phyloP scores from a whole-genome alignment of 148 eudicot species.

The Cornus suecica region DNA sequence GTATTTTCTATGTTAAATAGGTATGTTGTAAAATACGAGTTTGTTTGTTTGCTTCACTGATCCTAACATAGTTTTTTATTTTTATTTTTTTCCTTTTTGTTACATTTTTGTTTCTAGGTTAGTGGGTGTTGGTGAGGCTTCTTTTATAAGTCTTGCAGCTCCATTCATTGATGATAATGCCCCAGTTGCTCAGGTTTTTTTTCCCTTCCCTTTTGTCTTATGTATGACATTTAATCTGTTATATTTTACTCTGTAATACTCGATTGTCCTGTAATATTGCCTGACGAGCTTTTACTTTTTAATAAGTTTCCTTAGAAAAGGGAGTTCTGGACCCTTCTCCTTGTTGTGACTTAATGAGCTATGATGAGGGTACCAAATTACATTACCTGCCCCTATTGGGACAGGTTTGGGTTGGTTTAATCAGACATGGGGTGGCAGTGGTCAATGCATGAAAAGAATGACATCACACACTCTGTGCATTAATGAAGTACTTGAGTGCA shows the following conservation, averaged over 20 bases:
- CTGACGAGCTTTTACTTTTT: not conserved
- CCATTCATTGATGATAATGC: slow-evolving; percentile 98
- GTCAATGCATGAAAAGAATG: no score
- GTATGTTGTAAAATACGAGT: not conserved
- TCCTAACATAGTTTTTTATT: slow-evolving; percentile 3
- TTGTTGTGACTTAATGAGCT: no score
- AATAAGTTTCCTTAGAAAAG: no score
- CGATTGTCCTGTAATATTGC: not conserved
- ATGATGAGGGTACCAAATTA: no score
- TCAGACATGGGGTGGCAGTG: no score
- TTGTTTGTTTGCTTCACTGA: slow-evolving; percentile 9
- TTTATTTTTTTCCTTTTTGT: not conserved
- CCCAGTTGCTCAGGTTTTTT: slow-evolving; percentile 73
- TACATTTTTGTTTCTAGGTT: slow-evolving; percentile 47
- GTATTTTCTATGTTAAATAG: slow-evolving; percentile 21
- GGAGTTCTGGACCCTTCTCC: no score
- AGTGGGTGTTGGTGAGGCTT: slow-evolving; percentile 99
- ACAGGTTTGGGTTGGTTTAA: no score
- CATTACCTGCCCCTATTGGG: no score
- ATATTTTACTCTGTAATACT: not conserved
- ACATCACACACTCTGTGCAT: no score
- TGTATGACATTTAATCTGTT: not conserved
- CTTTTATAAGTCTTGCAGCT: slow-evolving; percentile 98
- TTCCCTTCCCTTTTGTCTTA: not conserved
- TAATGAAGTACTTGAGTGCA: no score